Evolutionary conservation across 140 eudicot species (phyloP), one percentile per base, ranked within the genome.

Genomic region (Anethum foeniculum): DNA sequence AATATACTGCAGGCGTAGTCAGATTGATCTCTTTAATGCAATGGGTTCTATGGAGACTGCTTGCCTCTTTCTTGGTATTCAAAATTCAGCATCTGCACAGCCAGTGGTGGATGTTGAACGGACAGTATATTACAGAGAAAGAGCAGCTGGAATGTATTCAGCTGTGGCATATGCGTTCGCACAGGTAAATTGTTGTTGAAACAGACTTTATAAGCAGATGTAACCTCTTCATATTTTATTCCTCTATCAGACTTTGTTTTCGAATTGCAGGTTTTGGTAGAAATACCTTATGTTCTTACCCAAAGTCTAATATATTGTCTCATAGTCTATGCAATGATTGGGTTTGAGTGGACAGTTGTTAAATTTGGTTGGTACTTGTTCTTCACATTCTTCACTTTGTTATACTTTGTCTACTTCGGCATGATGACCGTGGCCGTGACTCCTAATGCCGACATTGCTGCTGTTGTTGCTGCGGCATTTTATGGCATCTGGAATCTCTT

Each of bases 111-210:
- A 89, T 11, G 81, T 94, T 6, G 98, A 89, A 71, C 84, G 98
- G 8, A 91, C 98, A 1, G 98, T 94, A 13, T 91, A 83, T 58
- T 91, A 94, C 49, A 85, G 98, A 82, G 98, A 94, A 83, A 82
- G 93, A 84, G 94, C 97, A 4, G 97, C 98, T 0, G 98, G 97
- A 68, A 91, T 94, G 98, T 94, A 92, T 80, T 94, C 97, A 13
- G 92, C 97, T 44, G 28, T 94, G 77, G 93, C 98, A 11, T 94
- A 94, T 77, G 98, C 98, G 47, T 86, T 94, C 23, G 96, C 94
- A 58, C 98, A 94, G 93, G 98, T 91, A 58, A 60, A 41, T 56
- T 7, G 9, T 32, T 30, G 41, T 3, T 65, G 47, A n/a, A n/a
- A 27, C 52, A 54, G 23, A 73, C 76, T 81, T 47, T 47, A 47